Evolutionary conservation across 192 early-diverging fungal genomes (phyloP).

Genomic region (Umbelopsis vinacea): DNA sequence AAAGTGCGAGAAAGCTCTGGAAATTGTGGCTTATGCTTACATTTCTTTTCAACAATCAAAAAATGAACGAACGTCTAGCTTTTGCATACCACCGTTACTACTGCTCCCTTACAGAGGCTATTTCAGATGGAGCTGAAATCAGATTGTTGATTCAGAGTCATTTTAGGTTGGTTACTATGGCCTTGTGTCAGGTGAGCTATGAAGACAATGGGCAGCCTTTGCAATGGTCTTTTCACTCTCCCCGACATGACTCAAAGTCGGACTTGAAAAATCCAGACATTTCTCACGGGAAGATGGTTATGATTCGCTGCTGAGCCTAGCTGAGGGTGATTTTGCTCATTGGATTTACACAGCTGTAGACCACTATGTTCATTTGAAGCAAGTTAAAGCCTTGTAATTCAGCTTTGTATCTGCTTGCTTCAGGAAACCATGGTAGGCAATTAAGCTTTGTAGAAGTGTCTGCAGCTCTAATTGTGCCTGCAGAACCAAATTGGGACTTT

Average conservation of each 20-base stretch:
- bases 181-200: background rate
- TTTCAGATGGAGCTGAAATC: no score
- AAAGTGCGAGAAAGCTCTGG: conserved; percentile 20
- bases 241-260: conserved; percentile 18
- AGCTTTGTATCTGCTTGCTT: no score
- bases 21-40: conserved; percentile 11
- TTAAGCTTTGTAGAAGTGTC: no score
- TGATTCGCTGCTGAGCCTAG: background rate
- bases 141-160: background rate
- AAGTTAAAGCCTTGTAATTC: no score
- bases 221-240: background rate
- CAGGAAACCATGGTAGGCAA: no score
- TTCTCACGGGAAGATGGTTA: background rate
- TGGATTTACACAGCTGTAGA: background rate
- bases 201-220: background rate
- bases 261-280: background rate
- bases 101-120: no score
- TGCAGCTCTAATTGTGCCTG: no score
- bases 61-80: background rate
- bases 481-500: no score
- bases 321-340: background rate
- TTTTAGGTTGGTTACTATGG: background rate
- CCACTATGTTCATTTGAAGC: no score
- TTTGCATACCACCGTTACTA: no score
- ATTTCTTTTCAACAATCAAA: conserved; percentile 1